Conservation (phyloP, 2,329 filamentous ascomycete genomes). For the Pseudogymnoascus verrucosus region DNA sequence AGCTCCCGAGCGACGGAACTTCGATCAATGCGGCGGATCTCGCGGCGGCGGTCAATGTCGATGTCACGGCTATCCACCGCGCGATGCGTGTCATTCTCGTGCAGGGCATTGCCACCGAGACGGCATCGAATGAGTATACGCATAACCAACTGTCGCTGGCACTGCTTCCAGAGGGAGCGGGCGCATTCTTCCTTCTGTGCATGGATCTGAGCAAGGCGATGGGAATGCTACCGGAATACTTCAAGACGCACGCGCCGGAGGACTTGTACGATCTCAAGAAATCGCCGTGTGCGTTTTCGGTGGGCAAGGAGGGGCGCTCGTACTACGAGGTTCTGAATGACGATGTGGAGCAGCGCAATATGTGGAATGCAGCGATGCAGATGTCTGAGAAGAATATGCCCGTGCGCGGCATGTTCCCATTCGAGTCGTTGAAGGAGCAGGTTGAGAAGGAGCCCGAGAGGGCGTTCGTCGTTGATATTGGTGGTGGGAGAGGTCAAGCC, state of each 20-base stretch:
- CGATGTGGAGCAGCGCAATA: slow-evolving; percentile 12
- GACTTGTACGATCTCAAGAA: slow-evolving; percentile 17
- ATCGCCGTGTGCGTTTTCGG: slow-evolving; percentile 16
- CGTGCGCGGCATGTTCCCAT: slow-evolving; percentile 19
- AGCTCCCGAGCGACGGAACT: slow-evolving; percentile 13
- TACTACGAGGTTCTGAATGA: slow-evolving; percentile 19
- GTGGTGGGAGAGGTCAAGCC: slow-evolving; percentile 16
- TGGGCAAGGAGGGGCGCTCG: slow-evolving; percentile 17
- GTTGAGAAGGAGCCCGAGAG: slow-evolving; percentile 11
- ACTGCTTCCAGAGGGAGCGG: slow-evolving; percentile 24
- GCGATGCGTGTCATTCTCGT: slow-evolving; percentile 26
- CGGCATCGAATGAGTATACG: slow-evolving; percentile 25
- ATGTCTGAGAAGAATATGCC: slow-evolving; percentile 14
- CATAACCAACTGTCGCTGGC: slow-evolving; percentile 28
- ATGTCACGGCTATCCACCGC: slow-evolving; percentile 27
- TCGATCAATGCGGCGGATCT: slow-evolving; percentile 19
- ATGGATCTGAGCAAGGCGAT: slow-evolving; percentile 13
- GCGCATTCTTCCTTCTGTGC: slow-evolving; percentile 27
- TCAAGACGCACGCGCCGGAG: slow-evolving; percentile 16
- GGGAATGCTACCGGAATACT: slow-evolving; percentile 16
- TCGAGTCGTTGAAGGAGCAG: slow-evolving; percentile 13
- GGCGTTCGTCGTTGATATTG: slow-evolving; percentile 18
- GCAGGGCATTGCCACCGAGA: slow-evolving; percentile 27
- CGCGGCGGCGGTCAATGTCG: slow-evolving; percentile 22
- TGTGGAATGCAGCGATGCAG: slow-evolving; percentile 19